These are phyloP conservation scores for Raphanus hybrid DNA, from an alignment of 441 rosid species.

Conservation along the genomic window DNA sequence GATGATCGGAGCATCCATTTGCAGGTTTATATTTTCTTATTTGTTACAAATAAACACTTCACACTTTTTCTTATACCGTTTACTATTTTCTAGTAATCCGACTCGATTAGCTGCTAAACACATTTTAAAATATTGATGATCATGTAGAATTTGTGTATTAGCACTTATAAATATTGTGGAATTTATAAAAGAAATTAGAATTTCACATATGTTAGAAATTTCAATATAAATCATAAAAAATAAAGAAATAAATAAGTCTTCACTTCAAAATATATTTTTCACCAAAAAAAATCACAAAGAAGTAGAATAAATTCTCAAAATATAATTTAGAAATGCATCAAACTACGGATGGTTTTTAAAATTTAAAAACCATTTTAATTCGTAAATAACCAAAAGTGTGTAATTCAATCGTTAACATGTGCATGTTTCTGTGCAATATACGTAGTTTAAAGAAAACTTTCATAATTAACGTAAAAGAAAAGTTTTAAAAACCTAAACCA, in stretches of 20 bases:
- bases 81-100: not conserved
- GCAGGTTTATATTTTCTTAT: conserved; percentile 16
- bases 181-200: not conserved
- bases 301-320: not conserved
- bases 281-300: not conserved
- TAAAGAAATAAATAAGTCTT: no score
- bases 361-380: not conserved
- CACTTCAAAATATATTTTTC: no score
- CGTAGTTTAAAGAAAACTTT: not conserved
- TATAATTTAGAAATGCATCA: not conserved
- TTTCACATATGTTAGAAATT: not conserved
- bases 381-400: not conserved
- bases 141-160: not conserved
- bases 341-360: not conserved
- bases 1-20: conserved; percentile 56
- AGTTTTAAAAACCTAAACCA: not conserved
- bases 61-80: not conserved
- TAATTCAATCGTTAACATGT: not conserved
- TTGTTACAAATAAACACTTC: not conserved
- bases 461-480: not conserved
- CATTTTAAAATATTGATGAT: not conserved
- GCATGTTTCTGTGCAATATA: not conserved
- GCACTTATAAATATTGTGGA: not conserved
- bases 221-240: no score
- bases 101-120: not conserved